Base-by-base conservation (phyloP, 1,284 basidiomycete species). In the Vanrija pseudolonga region DNA sequence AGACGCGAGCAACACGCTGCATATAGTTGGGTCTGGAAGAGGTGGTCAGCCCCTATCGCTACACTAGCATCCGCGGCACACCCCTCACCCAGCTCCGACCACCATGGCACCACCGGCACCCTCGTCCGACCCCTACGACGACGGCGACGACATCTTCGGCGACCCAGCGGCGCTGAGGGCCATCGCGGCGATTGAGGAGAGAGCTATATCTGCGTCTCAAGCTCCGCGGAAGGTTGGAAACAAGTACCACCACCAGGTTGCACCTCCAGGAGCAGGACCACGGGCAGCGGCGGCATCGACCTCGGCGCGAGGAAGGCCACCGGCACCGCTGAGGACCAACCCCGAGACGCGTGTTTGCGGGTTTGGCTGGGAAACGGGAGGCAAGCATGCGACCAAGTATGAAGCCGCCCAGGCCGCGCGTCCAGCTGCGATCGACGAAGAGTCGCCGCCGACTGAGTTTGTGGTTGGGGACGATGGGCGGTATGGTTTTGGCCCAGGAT, bases 321-420 rank as follows among this genome's bases (percentile, higher is more conserved):
- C 71, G 9, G 36, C 59, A 40, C 68, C 71, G 8, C 36, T 73
- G n/a, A 71, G 72, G 48, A 69, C 68, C 4, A 64, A 67, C 46
- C 71, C 71, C 7, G 44, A 68, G 20, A 60, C 59, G 3, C 55
- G 53, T 14, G 50, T 23, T 8, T 59, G 60, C 9, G 69, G 66
- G 12, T 69, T 73, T 42, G 71, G 71, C 7, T 72, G 67, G 65
- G 69, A 68, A 53, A 38, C 65, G 28, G 66, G 66, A 14, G 70
- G 71, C 0, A 71, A 73, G 46, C 40, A 54, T 32, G 23, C 24
- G 1, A 19, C 24, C 2, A 38, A 51, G 32, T 12, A 12, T 32
- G 32, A 9, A 12, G 20, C 43, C 1, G 55, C 43, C 9, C 45
- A 51, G 22, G 18, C 47, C 39, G 36, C 44, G 49, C 39, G 20